Conservation (phyloP, 2,329 filamentous ascomycete genomes). For the Plenodomus biglobosus region DNA sequence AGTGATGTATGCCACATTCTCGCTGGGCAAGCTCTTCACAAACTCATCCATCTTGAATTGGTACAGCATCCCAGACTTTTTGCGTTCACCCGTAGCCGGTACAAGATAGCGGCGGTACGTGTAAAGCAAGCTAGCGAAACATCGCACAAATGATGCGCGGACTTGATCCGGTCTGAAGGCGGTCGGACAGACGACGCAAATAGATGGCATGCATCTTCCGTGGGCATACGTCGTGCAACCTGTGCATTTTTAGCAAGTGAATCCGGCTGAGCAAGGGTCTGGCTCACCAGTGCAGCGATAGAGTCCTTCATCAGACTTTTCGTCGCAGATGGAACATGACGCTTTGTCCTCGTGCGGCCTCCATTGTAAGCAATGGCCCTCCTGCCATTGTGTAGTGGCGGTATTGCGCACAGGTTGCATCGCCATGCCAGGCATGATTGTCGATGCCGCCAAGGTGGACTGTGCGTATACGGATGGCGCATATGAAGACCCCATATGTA, state of each 20-base stretch:
- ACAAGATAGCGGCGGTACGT: conserved; percentile 67
- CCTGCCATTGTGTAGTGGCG: conserved; percentile 78
- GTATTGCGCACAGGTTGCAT: conserved; percentile 78
- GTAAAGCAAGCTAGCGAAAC: conserved; percentile 69
- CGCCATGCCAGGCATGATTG: conserved; percentile 82
- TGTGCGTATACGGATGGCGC: conserved; percentile 82
- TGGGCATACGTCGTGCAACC: conserved; percentile 62
- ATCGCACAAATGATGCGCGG: conserved; percentile 67
- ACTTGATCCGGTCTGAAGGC: conserved; percentile 68
- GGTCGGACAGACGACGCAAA: conserved; percentile 66
- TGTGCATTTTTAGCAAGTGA: conserved; percentile 25
- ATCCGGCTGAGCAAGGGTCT: conserved; percentile 5
- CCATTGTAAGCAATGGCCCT: conserved; percentile 79
- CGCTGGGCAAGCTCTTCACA: conserved; percentile 63
- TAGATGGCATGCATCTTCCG: conserved; percentile 59
- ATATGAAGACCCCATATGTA: conserved; percentile 59
- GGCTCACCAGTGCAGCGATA: conserved; percentile 66
- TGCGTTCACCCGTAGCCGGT: conserved; percentile 61
- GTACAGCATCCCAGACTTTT: conserved; percentile 63
- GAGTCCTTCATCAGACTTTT: conserved; percentile 71
- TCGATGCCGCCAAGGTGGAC: conserved; percentile 82
- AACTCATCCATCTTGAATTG: conserved; percentile 69
- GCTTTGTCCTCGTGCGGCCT: conserved; percentile 60
- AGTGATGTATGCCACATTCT: conserved; percentile 65
- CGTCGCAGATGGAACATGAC: conserved; percentile 73